Percentiles rank a stretch among this genome's conserved stretches.
Evolutionary conservation across 2,329 filamentous ascomycete species (phyloP).

Genomic region (Paraconiothyrium brasiliense): DNA sequence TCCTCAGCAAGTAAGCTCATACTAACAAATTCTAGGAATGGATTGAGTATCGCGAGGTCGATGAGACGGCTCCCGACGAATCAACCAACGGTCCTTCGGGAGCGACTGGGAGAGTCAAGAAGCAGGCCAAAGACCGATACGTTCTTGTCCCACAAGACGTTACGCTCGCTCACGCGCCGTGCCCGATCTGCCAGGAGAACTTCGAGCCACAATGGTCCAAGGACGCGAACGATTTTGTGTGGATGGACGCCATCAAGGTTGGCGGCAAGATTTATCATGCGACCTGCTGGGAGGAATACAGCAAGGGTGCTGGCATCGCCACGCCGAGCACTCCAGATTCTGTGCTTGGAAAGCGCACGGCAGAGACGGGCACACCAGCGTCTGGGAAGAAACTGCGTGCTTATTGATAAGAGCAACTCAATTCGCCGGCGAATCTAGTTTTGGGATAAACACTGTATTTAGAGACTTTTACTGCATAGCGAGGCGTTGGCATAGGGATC

Average conservation of each 20-base stretch:
- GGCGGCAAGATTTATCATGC: constrained; percentile 86
- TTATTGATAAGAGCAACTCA: constrained; percentile 21
- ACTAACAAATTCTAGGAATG: constrained; percentile 72
- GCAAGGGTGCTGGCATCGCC: constrained; percentile 41
- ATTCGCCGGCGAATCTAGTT: background rate
- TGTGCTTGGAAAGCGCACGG: constrained; percentile 49
- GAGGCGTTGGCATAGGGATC: constrained; percentile 17
- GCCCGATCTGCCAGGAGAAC: constrained; percentile 93
- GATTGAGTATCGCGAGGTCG: constrained; percentile 83
- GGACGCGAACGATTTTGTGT: constrained; percentile 95
- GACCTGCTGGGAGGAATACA: constrained; percentile 80
- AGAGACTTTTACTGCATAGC: constrained; percentile 18
- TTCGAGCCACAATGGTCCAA: constrained; percentile 94
- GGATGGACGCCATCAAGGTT: constrained; percentile 85
- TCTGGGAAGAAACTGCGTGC: constrained; percentile 47
- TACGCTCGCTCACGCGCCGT: constrained; percentile 77
- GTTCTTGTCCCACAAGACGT: constrained; percentile 85
- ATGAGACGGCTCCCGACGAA: constrained; percentile 65
- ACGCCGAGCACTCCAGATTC: constrained; percentile 48
- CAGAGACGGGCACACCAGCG: constrained; percentile 33
- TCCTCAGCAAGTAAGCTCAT: background rate
- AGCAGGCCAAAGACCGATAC: constrained; percentile 72
- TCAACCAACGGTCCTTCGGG: constrained; percentile 37
- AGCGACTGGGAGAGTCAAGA: constrained; percentile 54
- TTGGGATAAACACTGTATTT: constrained; percentile 1